These are phyloP conservation scores for Candida palmyrensis DNA, from an alignment of 805 yeast species.

Conservation along the genomic window DNA sequence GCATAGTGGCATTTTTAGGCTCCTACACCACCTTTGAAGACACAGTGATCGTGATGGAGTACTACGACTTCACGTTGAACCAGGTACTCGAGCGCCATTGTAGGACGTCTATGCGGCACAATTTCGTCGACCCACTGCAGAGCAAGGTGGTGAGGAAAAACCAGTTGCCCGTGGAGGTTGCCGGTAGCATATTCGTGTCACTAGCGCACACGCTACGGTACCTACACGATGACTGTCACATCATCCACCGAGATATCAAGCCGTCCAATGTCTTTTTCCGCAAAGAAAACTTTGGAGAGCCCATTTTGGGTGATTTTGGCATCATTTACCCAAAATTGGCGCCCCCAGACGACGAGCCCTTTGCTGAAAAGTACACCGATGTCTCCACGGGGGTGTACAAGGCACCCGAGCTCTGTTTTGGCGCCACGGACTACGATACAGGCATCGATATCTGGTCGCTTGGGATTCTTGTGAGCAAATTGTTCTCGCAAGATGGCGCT, in stretches of 20 bases:
- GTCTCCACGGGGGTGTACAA: conserved; percentile 65
- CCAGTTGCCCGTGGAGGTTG: conserved; percentile 10
- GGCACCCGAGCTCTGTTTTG: conserved; percentile 70
- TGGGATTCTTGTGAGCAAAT: conserved; percentile 55
- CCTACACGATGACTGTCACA: conserved; percentile 24
- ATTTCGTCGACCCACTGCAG: conserved; percentile 17
- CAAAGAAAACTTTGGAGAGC: conserved; percentile 12
- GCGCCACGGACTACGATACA: conserved; percentile 46
- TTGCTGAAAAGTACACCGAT: conserved; percentile 41
- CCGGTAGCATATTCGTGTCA: conserved; percentile 11
- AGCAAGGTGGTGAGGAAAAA: conserved; percentile 8
- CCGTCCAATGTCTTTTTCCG: conserved; percentile 30
- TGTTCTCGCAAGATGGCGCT: conserved; percentile 33
- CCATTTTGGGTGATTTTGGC: conserved; percentile 62
- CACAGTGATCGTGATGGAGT: conserved; percentile 26
- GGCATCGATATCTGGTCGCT: conserved; percentile 70
- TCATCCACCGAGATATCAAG: conserved; percentile 40
- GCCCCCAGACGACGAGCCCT: conserved; percentile 33
- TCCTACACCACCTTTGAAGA: conserved; percentile 25
- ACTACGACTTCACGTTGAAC: conserved; percentile 21
- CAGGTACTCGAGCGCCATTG: conserved; percentile 16
- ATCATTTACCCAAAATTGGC: conserved; percentile 26
- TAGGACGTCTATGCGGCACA: conserved; percentile 18
- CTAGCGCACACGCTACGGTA: conserved; percentile 20
- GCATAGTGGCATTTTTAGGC: conserved; percentile 15